These are phyloP conservation scores for Botrytis medusae DNA, from an alignment of 2,329 filamentous ascomycete species.

Conservation along the genomic window DNA sequence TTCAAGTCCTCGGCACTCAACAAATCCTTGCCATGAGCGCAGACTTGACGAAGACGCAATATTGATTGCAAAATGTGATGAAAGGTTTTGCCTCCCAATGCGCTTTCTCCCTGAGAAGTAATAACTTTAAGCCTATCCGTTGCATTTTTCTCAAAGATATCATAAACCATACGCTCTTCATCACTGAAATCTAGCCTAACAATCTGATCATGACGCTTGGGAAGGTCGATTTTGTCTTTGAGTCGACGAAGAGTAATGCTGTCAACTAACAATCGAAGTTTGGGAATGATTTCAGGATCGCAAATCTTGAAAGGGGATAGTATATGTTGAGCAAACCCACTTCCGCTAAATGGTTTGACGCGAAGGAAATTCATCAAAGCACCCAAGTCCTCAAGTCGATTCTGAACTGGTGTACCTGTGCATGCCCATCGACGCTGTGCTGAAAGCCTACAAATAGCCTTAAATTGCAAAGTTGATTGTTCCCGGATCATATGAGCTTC, in stretches of 20 bases:
- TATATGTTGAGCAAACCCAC: conserved; percentile 76
- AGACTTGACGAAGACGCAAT: conserved; percentile 82
- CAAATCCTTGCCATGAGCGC: conserved; percentile 90
- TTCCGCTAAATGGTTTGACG: conserved; percentile 80
- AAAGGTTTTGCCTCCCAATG: conserved; percentile 81
- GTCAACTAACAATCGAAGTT: conserved; percentile 84
- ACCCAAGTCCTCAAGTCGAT: conserved; percentile 85
- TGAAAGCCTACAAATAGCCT: conserved; percentile 76
- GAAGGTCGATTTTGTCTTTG: conserved; percentile 87
- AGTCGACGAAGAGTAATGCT: conserved; percentile 90
- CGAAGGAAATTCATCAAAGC: conserved; percentile 84
- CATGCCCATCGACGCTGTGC: conserved; percentile 90
- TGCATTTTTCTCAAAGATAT: conserved; percentile 80
- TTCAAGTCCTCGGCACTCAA: conserved; percentile 81
- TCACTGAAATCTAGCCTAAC: conserved; percentile 72
- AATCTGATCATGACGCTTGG: conserved; percentile 69
- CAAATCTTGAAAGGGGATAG: conserved; percentile 83
- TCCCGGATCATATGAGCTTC: conserved; percentile 95
- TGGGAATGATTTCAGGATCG: conserved; percentile 79
- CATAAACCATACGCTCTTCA: conserved; percentile 76
- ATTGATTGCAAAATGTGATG: conserved; percentile 93
- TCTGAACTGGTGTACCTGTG: conserved; percentile 96
- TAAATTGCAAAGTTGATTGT: conserved; percentile 75
- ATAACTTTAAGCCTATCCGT: conserved; percentile 77
- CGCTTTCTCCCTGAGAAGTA: conserved; percentile 60